phyloP scores from a whole-genome alignment of 1,284 basidiomycete genomes.

The Trametes polyzona region DNA sequence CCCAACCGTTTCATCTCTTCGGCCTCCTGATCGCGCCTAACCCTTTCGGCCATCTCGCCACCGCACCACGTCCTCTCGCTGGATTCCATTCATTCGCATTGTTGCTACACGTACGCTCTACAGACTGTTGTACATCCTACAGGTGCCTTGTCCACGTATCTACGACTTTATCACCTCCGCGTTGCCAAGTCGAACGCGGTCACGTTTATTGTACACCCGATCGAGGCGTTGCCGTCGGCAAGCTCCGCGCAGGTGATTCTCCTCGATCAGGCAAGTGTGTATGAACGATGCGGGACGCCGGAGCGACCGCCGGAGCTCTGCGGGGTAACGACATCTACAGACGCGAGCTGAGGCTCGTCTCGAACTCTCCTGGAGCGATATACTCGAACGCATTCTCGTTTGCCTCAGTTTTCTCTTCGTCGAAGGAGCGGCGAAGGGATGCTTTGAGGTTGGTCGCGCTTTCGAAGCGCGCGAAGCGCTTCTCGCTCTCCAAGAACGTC shows the following conservation, averaged over 20 bases:
- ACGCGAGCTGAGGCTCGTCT: neutral
- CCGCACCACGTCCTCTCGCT: constrained; percentile 3
- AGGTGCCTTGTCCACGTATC: neutral
- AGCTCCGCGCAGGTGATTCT: neutral
- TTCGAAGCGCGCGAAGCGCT: neutral
- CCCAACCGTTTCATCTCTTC: constrained; percentile 20
- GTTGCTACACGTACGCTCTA: neutral
- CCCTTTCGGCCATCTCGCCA: neutral
- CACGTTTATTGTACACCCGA: neutral
- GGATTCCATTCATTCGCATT: neutral
- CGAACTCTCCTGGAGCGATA: constrained; percentile 1
- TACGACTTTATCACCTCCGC: no score
- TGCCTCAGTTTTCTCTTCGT: neutral
- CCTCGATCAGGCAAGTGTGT: neutral
- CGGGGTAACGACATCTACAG: neutral
- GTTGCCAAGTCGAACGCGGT: neutral
- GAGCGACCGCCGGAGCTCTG: neutral
- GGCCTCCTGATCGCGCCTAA: constrained; percentile 18
- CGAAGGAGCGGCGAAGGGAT: neutral
- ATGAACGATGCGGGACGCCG: neutral
- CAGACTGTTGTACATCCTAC: neutral
- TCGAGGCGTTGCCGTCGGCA: neutral
- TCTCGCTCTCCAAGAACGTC: constrained; percentile 1
- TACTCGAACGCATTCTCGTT: constrained; percentile 4
- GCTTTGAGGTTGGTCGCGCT: neutral